These are phyloP conservation scores for Maudiozyma turicensis DNA, from an alignment of 805 yeast genomes.

Conservation along the genomic window DNA sequence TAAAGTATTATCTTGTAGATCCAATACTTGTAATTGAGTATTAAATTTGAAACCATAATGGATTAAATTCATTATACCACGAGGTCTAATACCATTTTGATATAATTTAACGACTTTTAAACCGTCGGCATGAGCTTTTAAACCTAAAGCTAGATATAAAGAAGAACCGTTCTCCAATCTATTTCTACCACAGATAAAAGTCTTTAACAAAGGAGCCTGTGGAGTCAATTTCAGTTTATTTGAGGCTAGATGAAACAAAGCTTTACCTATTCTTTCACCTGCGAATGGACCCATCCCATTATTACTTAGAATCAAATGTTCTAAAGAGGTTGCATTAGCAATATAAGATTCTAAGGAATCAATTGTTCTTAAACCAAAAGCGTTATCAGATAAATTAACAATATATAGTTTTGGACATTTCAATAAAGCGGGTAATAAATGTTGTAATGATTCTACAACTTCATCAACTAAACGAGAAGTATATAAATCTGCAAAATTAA, in stretches of 20 bases:
- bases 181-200: conserved; percentile 94
- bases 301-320: conserved; percentile 82
- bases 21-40: conserved; percentile 54
- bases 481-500: conserved; percentile 84
- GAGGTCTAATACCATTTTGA: conserved; percentile 96
- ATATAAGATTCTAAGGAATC: conserved; percentile 78
- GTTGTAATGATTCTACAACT: conserved; percentile 73
- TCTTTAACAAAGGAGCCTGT: conserved; percentile 43
- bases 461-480: conserved; percentile 93
- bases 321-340: conserved; percentile 63
- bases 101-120: conserved; percentile 69
- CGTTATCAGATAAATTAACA: conserved; percentile 85
- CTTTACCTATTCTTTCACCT: conserved; percentile 87
- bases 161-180: conserved; percentile 94
- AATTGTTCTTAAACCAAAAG: conserved; percentile 91
- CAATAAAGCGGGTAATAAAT: conserved; percentile 64
- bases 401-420: conserved; percentile 59
- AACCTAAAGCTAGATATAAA: conserved; percentile 72
- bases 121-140: conserved; percentile 61
- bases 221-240: conserved; percentile 44
- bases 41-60: conserved; percentile 60
- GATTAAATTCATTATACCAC: conserved; percentile 71
- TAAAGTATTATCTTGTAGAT: conserved; percentile 92
- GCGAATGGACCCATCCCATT: conserved; percentile 99
- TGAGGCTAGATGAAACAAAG: conserved; percentile 60